Evolutionary conservation across 306 rosid species (phyloP).

Genomic region (Begonia masoniana): DNA sequence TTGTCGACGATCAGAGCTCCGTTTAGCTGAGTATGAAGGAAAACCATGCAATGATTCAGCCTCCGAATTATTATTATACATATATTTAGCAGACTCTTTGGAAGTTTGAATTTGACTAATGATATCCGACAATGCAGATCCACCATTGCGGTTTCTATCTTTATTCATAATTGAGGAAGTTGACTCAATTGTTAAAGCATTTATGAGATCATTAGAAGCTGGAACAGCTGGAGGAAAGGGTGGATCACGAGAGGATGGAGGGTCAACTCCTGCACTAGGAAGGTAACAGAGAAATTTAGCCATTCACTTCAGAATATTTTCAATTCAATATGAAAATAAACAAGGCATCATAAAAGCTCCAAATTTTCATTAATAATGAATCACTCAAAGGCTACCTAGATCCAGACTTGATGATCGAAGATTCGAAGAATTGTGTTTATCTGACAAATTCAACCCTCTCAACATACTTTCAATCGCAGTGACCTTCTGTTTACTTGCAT

Average conservation of each 20-base stretch:
- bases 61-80: conserved; percentile 36
- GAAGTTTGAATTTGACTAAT: conserved; percentile 97
- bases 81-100: conserved; percentile 59
- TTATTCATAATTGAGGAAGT: conserved; percentile 43
- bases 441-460: conserved; percentile 86
- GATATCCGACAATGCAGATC: conserved; percentile 81
- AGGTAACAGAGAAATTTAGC: too few relatives aligned
- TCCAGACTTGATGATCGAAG: conserved; percentile 88
- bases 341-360: conserved; percentile 5
- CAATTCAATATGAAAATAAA: conserved; percentile 7
- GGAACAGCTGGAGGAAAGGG: conserved; percentile 88
- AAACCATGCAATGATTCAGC: conserved; percentile 38
- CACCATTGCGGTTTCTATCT: conserved; percentile 67
- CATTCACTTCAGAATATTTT: conserved; percentile 23
- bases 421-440: conserved; percentile 52
- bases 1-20: conserved; percentile 46
- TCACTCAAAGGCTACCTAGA: conserved; percentile 79
- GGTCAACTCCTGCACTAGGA: conserved; percentile 99
- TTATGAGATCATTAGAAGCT: conserved; percentile 59
- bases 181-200: conserved; percentile 42
- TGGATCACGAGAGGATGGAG: conserved; percentile 99
- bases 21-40: conserved; percentile 51
- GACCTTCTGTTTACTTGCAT: conserved; percentile 97
- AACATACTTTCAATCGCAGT: conserved; percentile 98
- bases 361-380: too few relatives aligned